Evolutionary conservation across 2,329 filamentous ascomycete genomes (phyloP).

Genomic region (Claviceps purpurea): DNA sequence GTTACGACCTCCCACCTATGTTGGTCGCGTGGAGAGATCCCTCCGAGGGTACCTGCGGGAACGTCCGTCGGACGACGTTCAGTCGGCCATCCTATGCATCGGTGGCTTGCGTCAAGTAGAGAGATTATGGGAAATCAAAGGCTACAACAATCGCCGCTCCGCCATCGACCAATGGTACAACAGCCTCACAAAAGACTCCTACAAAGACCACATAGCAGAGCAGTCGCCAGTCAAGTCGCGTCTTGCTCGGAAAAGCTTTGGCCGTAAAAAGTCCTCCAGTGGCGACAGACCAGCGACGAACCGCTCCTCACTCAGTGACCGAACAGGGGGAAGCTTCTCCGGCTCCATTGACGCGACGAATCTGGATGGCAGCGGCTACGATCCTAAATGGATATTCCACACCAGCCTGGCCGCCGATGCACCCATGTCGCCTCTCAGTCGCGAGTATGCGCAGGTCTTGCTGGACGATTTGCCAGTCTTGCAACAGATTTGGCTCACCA

Average conservation of each 20-base stretch:
- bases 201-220: conserved; percentile 26
- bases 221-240: conserved; percentile 31
- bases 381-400: conserved; percentile 36
- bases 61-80: conserved; percentile 48
- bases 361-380: conserved; percentile 15
- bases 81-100: conserved; percentile 45
- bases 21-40: conserved; percentile 47
- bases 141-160: conserved; percentile 45
- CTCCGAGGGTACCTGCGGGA: conserved; percentile 51
- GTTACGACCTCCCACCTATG: conserved; percentile 50
- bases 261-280: conserved; percentile 42
- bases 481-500: conserved; percentile 48
- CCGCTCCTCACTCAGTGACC: conserved; percentile 14
- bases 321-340: conserved; percentile 14
- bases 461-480: conserved; percentile 43
- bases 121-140: conserved; percentile 52
- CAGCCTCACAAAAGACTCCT: conserved; percentile 32
- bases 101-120: conserved; percentile 51
- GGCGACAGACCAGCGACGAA: conserved; percentile 11
- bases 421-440: conserved; percentile 43
- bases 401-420: conserved; percentile 48
- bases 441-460: conserved; percentile 36
- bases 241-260: conserved; percentile 38
- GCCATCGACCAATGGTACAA: conserved; percentile 49
- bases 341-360: conserved; percentile 18